Evolutionary conservation across 495 filamentous ascomycete species (phyloP), one percentile per base, ranked within the genome.

Genomic region (Peziza echinospora): DNA sequence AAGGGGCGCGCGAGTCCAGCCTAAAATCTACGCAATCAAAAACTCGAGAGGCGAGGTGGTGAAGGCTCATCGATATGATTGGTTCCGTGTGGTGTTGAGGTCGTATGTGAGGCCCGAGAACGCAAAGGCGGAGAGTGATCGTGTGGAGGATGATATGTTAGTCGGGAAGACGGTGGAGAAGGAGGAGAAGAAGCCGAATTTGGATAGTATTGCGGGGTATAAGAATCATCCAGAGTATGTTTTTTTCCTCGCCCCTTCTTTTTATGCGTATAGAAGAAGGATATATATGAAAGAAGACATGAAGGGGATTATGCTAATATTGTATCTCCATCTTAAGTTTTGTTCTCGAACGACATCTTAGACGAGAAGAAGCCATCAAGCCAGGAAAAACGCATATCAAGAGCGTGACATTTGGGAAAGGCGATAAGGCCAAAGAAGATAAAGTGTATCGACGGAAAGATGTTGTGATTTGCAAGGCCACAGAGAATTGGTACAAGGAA

Each of bases 401-500:
- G 48, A 73, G 68, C 30, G 93, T 96, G 62, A 71, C 64, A 0
- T 67, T 73, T 17, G 81, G 77, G 45, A 78, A 75, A 54, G 76
- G 73, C 51, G 67, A 70, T 39, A 73, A 76, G 40, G 61, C 67
- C 5, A 77, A 77, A 47, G 71, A 79, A 49, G 82, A 93, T 54
- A 77, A 78, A 6, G 83, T 99, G 2, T 96, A 75, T 62, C 69
- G 67, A 8, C 79, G 86, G 26, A 70, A 70, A 28, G 86, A 94
- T 53, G 74, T 99, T 4, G 72, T 83, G 4, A 64, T 73, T 48
- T 93, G 91, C 58, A 82, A 89, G 55, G 84, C 78, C n/a, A 78
- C 78, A 13, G 89, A 99, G 55, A 91, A 80, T 41, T 96, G 91
- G 91, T 91, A 93, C 56, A 92, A 93, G 57, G 91, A 96, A 70